Evolutionary conservation across 2,329 filamentous ascomycete genomes (phyloP).

Genomic region (Dryadomyces sulphureus): DNA sequence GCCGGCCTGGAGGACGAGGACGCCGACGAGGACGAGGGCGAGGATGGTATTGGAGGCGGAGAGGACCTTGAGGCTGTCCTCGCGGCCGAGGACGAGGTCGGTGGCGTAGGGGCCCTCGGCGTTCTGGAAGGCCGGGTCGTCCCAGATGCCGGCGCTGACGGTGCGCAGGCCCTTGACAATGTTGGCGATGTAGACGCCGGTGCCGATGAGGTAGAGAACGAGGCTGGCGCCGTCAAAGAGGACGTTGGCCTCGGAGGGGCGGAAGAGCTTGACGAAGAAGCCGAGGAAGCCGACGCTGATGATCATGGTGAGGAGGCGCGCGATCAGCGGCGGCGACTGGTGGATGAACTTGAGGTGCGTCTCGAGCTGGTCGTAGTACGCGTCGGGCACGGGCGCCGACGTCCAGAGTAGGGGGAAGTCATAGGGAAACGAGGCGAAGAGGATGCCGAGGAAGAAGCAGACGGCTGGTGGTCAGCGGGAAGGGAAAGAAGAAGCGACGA

Average conservation of each 20-base stretch:
- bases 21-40: conserved; percentile 78
- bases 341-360: conserved; percentile 83
- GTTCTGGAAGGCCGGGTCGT: conserved; percentile 19
- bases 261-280: conserved; percentile 90
- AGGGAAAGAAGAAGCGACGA: conserved; percentile 3
- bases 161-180: conserved; percentile 89
- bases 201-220: conserved; percentile 70
- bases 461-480: conserved; percentile 39
- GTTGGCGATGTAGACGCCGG: conserved; percentile 89
- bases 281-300: conserved; percentile 76
- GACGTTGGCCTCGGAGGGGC: conserved; percentile 83
- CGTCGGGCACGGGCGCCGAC: conserved; percentile 43
- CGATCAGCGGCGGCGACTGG: conserved; percentile 79
- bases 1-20: conserved; percentile 82
- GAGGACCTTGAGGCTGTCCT: conserved; percentile 83
- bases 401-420: conserved; percentile 84
- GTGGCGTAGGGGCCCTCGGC: conserved; percentile 31
- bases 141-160: conserved; percentile 57
- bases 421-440: conserved; percentile 94
- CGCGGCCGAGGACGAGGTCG: conserved; percentile 59
- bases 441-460: conserved; percentile 95
- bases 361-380: conserved; percentile 76
- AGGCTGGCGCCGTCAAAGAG: conserved; percentile 81
- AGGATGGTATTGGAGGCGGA: conserved; percentile 92
- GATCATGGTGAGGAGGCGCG: conserved; percentile 86